Base-by-base conservation (phyloP, 768 basidiomycete species). In the Suillus brevipes region DNA sequence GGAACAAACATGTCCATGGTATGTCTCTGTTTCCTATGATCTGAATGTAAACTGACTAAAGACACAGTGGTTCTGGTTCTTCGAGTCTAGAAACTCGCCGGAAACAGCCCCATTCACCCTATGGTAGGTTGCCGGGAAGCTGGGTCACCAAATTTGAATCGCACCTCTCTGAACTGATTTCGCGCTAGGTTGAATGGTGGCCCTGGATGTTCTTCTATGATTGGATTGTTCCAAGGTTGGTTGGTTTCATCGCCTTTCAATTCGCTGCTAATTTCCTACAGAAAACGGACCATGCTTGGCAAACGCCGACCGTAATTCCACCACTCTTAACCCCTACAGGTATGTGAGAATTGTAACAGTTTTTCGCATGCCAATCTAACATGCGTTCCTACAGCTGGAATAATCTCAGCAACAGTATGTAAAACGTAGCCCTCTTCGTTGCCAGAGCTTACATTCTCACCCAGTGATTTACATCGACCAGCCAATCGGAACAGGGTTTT, bases 61-160 rank as follows among this genome's bases (percentile, higher is more conserved):
- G 5, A 20, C 61, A 88, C 60, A 88, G 88, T 89, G 87, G 87
- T 90, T 90, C 71, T 90, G 88, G 87, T 90, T 89, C 73, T 90
- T 90, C 61, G 89, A 87, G 66, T 82, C 89, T 3, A 81, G 89
- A 18, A 75, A 84, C 34, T 76, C 80, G 2, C 86, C 88, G 0
- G 83, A 87, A 59, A 86, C 81, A 1, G 87, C 88, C 0, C 89
- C 88, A 0, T 85, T 90, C 69, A 88, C 87, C 2, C 78, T 89
- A 25, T 90, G 89, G 88, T 86, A 64, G 43, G 73, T 57, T 23
- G 7, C 25, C 25, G n/a, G n/a, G n/a, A 23, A 5, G 25, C 25
- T 28, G 9, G 16, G 5, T 38, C 16, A 10, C 56, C 6, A 4
- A 49, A 49, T 4, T 28, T 9, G 18, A 18, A 9, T 40, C 25